Evolutionary conservation across 1,284 basidiomycete species (phyloP).

Genomic region (Tylopilus sp.): DNA sequence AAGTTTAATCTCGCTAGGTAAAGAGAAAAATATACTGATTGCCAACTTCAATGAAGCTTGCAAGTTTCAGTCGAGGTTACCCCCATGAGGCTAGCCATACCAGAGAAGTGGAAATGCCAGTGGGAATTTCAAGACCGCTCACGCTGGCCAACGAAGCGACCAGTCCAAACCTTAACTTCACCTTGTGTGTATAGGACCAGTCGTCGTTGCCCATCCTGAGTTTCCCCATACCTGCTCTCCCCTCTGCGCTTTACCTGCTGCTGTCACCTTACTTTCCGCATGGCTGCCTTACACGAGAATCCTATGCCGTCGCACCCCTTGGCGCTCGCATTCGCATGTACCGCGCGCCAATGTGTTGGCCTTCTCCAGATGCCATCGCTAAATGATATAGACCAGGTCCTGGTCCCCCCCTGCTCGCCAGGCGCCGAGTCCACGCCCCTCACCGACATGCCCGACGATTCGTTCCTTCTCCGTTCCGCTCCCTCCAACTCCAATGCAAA

Average conservation of each 20-base stretch:
- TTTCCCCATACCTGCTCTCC: slow-evolving; percentile 5
- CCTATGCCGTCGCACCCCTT: not conserved
- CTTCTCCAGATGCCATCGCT: not conserved
- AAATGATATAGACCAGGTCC: not conserved
- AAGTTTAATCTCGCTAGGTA: not conserved
- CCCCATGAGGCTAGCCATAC: not conserved
- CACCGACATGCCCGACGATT: not conserved
- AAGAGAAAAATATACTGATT: not conserved
- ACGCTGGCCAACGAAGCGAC: not conserved
- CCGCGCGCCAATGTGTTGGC: not conserved
- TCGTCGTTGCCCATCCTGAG: not conserved
- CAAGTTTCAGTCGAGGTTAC: not conserved
- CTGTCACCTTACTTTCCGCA: slow-evolving; percentile 6
- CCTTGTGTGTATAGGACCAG: slow-evolving; percentile 9
- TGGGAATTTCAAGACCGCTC: no score
- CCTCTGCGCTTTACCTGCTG: not conserved
- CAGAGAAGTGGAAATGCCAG: not conserved
- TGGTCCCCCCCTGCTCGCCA: not conserved
- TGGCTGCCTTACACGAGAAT: slow-evolving; percentile 9
- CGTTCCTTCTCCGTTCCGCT: not conserved
- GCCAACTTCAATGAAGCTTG: not conserved
- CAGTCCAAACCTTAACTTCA: slow-evolving; percentile 10
- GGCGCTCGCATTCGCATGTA: slow-evolving; percentile 2
- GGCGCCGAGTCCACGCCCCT: not conserved
- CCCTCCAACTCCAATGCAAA: not conserved